phyloP scores from a whole-genome alignment of 306 rosid genomes.

The Lathyrus aphaca region DNA sequence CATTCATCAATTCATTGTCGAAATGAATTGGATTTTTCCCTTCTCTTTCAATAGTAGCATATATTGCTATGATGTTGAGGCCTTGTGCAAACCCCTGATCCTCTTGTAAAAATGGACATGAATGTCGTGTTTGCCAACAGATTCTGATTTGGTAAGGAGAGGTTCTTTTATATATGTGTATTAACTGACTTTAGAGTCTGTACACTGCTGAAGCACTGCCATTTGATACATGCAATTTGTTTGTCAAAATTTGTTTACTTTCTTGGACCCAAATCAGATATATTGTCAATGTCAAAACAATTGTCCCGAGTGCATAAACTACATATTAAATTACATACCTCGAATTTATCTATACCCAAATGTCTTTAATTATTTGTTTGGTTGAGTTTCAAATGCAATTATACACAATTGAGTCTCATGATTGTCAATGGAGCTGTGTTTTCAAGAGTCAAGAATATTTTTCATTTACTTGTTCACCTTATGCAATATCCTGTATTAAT shows the following conservation, averaged over 20 bases:
- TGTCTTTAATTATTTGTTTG: constrained; percentile 19
- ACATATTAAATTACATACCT: not conserved
- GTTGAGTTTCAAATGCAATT: constrained; percentile 25
- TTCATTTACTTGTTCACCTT: not conserved
- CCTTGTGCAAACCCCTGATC: constrained; percentile 3
- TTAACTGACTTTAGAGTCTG: not conserved
- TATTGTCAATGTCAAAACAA: constrained; percentile 10
- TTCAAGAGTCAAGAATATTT: not conserved
- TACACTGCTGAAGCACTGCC: not conserved
- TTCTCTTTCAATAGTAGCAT: not conserved
- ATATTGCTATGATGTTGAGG: constrained; percentile 4
- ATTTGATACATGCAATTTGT: constrained; percentile 11
- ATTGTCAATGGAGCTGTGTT: constrained; percentile 20
- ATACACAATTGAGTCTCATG: constrained; percentile 9
- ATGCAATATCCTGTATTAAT: not conserved
- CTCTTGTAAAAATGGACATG: constrained; percentile 14
- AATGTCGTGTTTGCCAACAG: too few species aligned
- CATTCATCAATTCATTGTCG: not conserved
- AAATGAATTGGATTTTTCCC: not conserved
- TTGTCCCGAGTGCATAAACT: constrained; percentile 7
- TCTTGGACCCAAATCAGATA: not conserved
- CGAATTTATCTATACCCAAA: constrained; percentile 14
- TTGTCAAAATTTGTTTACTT: constrained; percentile 16
- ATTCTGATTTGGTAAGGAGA: not conserved
- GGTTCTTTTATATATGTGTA: constrained; percentile 15